Base-by-base conservation (phyloP, 805 yeast genomes). In the Nematodospora valgi region DNA sequence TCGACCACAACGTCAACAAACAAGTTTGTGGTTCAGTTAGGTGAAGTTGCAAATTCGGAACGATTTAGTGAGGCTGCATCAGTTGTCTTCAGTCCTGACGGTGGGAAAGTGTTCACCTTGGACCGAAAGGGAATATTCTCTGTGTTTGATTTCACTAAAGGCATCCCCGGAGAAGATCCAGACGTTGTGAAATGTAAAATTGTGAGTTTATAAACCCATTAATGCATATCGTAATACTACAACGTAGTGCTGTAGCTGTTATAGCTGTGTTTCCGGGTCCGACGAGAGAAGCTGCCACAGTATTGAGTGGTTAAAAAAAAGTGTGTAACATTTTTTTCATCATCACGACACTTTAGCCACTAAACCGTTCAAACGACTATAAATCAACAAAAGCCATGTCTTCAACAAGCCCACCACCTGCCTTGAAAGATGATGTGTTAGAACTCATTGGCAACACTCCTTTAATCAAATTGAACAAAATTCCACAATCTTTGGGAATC, bases 371-470 rank as follows among this genome's bases (percentile, higher is more conserved):
- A n/a, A n/a, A n/a, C n/a, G n/a, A n/a, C n/a, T n/a, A n/a, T n/a
- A n/a, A n/a, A n/a, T n/a, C n/a, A n/a, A n/a, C n/a, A n/a, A n/a
- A n/a, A n/a, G n/a, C n/a, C n/a, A n/a, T n/a, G 26, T 4, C 7
- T 12, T 15, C 18, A 32, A 23, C 16, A 32, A 24, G 35, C 18
- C 35, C 31, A 18, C 30, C 13, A n/a, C 73, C 73, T 23, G 66
- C 73, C 6, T 45, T 64, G n/a, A 57, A 64, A 15, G 70, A 74
- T 30, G 67, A 75, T 51, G 79, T 81, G 34, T 68, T 86, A 33
- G 88, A 85, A 42, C 76, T 82, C 52, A 86, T 86, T 44, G 95
- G 95, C 35, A 80, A 85, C 71, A 86, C 95, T 7, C 95, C 95
- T 10, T 59, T 86, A 53, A 81, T 86, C 43, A 74, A 71, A 56